Conservation (phyloP, 2,329 filamentous ascomycete species). For the Rosellinia necatrix region DNA sequence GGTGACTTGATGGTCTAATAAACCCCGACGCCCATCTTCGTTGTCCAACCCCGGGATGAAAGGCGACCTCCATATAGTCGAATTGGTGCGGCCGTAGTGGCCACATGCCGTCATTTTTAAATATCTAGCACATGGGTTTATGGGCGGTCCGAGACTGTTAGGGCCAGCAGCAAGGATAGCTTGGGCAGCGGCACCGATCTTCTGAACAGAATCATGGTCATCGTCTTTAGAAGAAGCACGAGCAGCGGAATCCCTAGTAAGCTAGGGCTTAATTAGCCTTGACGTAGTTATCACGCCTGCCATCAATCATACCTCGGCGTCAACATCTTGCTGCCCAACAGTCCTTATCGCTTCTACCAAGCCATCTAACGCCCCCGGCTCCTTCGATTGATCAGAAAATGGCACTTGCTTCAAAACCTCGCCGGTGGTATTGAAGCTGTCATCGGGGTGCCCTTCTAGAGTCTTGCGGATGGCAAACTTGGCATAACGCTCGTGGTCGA, state of each 20-base stretch:
- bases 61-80: slow-evolving; percentile 33
- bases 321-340: slow-evolving; percentile 34
- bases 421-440: slow-evolving; percentile 24
- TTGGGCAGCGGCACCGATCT: slow-evolving; percentile 29
- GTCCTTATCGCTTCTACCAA: slow-evolving; percentile 28
- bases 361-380: slow-evolving; percentile 3
- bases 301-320: slow-evolving; percentile 30
- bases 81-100: slow-evolving; percentile 31
- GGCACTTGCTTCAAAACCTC: slow-evolving; percentile 28
- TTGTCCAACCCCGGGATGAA: slow-evolving; percentile 31
- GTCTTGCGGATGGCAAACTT: slow-evolving; percentile 29
- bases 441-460: slow-evolving; percentile 23
- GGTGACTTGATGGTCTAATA: slow-evolving; percentile 38
- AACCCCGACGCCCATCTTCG: slow-evolving; percentile 28
- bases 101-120: slow-evolving; percentile 34
- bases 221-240: neutral
- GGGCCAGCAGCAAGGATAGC: slow-evolving; percentile 34
- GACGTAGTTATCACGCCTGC: neutral
- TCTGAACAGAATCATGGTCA: slow-evolving; percentile 24
- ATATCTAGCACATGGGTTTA: slow-evolving; percentile 32
- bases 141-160: slow-evolving; percentile 36
- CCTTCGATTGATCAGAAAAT: slow-evolving; percentile 1
- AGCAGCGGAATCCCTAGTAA: slow-evolving; percentile 8
- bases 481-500: slow-evolving; percentile 29
- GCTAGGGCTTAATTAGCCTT: slow-evolving; percentile 1